Conservation (phyloP, 257 asterid species). For the Fraxinus pennsylvanica region DNA sequence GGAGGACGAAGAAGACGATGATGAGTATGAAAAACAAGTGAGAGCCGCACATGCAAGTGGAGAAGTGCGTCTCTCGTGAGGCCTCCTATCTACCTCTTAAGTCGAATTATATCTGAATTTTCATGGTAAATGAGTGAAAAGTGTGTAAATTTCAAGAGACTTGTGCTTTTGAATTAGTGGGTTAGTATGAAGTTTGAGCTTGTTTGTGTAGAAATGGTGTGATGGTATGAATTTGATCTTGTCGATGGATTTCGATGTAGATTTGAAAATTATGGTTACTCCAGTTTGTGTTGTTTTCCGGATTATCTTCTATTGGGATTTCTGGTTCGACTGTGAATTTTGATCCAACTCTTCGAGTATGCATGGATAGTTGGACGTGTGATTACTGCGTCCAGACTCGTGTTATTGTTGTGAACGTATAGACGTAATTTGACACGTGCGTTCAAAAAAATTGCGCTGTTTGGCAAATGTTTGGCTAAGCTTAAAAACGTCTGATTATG, state of each 20-base stretch:
- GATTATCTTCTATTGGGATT: background rate
- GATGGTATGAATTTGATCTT: background rate
- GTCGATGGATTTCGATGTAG: background rate
- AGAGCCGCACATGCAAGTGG: slow-evolving; percentile 79
- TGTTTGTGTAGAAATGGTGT: background rate
- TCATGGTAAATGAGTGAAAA: slow-evolving; percentile 1
- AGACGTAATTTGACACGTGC: background rate
- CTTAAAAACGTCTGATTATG: background rate
- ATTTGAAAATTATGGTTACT: background rate
- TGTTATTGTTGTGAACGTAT: too few species aligned
- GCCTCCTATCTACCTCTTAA: background rate
- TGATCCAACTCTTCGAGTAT: background rate
- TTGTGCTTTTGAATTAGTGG: slow-evolving; percentile 16
- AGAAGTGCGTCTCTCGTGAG: slow-evolving; percentile 53
- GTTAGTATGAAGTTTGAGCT: slow-evolving; percentile 1
- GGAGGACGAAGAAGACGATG: slow-evolving; percentile 59
- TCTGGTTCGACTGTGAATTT: background rate
- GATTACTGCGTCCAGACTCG: background rate
- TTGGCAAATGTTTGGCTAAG: background rate
- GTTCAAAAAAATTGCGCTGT: background rate
- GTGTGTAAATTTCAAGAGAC: slow-evolving; percentile 23
- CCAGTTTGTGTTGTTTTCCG: background rate
- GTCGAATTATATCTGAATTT: background rate
- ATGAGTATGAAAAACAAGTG: slow-evolving; percentile 77
- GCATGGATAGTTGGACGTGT: background rate